Evolutionary conservation across 495 filamentous ascomycete genomes (phyloP), one percentile per base, ranked within the genome.

Genomic region (Neurospora sp.): DNA sequence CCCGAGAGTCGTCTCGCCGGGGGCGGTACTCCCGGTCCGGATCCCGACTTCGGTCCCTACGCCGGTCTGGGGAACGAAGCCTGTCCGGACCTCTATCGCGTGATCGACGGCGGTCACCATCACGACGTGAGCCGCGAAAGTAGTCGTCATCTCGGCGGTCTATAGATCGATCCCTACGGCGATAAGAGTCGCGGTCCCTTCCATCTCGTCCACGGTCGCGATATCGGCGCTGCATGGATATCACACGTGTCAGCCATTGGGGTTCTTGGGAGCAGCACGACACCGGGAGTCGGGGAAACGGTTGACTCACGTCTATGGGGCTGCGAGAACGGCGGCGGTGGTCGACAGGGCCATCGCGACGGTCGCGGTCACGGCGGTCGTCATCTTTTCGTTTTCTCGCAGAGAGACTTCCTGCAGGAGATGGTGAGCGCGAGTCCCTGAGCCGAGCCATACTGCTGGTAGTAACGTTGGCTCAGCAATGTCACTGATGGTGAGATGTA

Each of bases 381-480:
- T 93, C 90, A 80, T 93, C 91, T 87, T 91, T 89, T 79, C 90
- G 91, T 77, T 85, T 88, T 90, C 77, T 91, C 90, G 78, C 90
- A 91, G 82, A 88, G 89, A 92, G 89, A 86, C 91, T 93, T 90
- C 91, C 92, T 94, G 91, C 90, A 91, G 92, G 92, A 89, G 92
- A 93, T 92, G 92, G 92, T 94, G 92, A 94, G 91, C 91, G 92
- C 89, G 91, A 90, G 89, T 93, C 91, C 90, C 88, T 91, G 88
- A 89, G 92, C 87, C 92, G 92, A 91, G 92, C 91, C 92, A 94
- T 94, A 83, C 83, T 91, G 87, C 86, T 79, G 74, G 73, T 77
- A 70, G 53, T 61, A 61, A 77, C 75, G 75, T 73, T 78, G 77
- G 79, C 77, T 82, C 82, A 78, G 80, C 87, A 85, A 73, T 84